Evolutionary conservation across 2,329 filamentous ascomycete genomes (phyloP).

Genomic region (Aspergillus flavus): DNA sequence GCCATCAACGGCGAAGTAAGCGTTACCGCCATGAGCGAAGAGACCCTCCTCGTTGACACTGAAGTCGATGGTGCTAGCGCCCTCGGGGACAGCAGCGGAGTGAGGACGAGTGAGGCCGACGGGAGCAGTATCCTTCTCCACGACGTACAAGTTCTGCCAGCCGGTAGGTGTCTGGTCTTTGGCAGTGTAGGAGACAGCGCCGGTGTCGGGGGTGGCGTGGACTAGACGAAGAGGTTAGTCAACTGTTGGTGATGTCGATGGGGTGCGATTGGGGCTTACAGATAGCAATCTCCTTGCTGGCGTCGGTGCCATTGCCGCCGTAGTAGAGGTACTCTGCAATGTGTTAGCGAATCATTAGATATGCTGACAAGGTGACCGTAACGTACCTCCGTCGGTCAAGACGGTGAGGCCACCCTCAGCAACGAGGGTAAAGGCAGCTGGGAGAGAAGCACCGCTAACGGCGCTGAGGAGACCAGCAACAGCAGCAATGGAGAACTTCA

Average conservation of each 20-base stretch:
- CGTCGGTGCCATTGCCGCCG: conserved; percentile 21
- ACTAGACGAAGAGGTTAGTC: conserved; percentile 4
- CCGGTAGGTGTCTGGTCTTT: conserved; percentile 24
- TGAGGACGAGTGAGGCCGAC: conserved; percentile 31
- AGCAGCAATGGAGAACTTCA: conserved; percentile 33
- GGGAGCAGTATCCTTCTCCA: conserved; percentile 26
- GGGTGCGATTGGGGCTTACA: not conserved
- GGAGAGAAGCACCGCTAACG: conserved; percentile 24
- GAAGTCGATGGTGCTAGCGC: conserved; percentile 26
- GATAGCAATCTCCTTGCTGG: conserved; percentile 27
- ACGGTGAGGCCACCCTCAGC: conserved; percentile 30
- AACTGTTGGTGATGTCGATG: not conserved
- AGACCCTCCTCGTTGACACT: conserved; percentile 29
- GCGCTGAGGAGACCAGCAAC: conserved; percentile 27
- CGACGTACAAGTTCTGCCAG: conserved; percentile 32
- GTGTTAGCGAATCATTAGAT: not conserved
- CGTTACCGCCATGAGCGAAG: conserved; percentile 30
- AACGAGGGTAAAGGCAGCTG: conserved; percentile 31
- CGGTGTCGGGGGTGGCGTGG: conserved; percentile 20
- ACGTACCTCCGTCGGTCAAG: conserved; percentile 29
- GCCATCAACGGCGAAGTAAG: conserved; percentile 28
- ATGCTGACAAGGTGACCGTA: not conserved
- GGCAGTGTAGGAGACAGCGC: conserved; percentile 28
- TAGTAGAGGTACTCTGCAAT: conserved; percentile 26
- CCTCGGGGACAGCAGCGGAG: conserved; percentile 30